Evolutionary conservation across 768 basidiomycete genomes (phyloP).

Genomic region (Tulasnella sp.): DNA sequence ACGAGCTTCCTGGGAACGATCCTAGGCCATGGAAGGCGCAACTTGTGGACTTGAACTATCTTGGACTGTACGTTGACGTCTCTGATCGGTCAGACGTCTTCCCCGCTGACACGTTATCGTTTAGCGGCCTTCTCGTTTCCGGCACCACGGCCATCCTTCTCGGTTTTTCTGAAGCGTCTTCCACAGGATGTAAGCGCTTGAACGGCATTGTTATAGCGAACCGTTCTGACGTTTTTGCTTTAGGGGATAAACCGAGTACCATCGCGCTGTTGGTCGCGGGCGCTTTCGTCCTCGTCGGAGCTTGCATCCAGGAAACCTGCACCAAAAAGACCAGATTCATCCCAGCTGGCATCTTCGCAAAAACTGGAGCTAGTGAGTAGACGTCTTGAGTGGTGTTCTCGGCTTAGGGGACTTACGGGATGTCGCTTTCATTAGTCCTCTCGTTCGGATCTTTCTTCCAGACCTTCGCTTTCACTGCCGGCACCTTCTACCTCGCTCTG

Average conservation of each 20-base stretch:
- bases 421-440: not conserved
- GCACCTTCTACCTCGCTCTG: slow-evolving; percentile 75
- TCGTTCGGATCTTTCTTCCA: slow-evolving; percentile 58
- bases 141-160: slow-evolving; percentile 65
- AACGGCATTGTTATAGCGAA: not conserved
- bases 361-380: slow-evolving; percentile 44
- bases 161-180: slow-evolving; percentile 66
- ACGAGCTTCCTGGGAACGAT: not conserved
- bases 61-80: slow-evolving; percentile 52
- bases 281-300: slow-evolving; percentile 40
- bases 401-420: not conserved
- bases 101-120: slow-evolving; percentile 10
- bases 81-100: not conserved
- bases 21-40: slow-evolving; percentile 26
- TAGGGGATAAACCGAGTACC: slow-evolving; percentile 57
- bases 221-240: slow-evolving; percentile 16
- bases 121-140: slow-evolving; percentile 58
- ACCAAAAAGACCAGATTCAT: slow-evolving; percentile 3
- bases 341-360: slow-evolving; percentile 1
- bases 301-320: slow-evolving; percentile 48
- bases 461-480: slow-evolving; percentile 72
- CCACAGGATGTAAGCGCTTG: slow-evolving; percentile 49
- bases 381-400: slow-evolving; percentile 33
- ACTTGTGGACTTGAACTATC: slow-evolving; percentile 54
- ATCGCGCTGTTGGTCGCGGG: slow-evolving; percentile 49